Evolutionary conservation across 106 monocot genomes (phyloP).

Genomic region (Dendrobium chrysotoxum): DNA sequence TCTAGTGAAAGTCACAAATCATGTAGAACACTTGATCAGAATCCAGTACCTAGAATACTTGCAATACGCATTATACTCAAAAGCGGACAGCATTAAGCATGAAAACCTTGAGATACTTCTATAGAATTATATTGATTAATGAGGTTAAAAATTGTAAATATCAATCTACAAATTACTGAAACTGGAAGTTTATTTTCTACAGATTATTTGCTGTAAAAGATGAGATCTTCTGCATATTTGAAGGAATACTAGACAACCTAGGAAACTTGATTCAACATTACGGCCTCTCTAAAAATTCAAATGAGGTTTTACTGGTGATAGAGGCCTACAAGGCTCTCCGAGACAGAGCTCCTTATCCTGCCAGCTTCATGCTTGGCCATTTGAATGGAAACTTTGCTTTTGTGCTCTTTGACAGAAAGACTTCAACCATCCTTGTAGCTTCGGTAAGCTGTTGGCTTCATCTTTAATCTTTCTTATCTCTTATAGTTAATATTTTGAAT

Average conservation of each 20-base stretch:
- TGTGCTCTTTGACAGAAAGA: slow-evolving; percentile 76
- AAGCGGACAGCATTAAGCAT: too few species aligned
- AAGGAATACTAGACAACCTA: slow-evolving; percentile 71
- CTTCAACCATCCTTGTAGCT: slow-evolving; percentile 71
- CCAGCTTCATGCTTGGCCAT: slow-evolving; percentile 79
- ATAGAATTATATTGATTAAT: too few species aligned
- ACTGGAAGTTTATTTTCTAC: slow-evolving; percentile 5
- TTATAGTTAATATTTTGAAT: background rate
- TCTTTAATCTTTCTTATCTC: background rate
- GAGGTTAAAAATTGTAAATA: background rate
- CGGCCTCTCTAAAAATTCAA: slow-evolving; percentile 66
- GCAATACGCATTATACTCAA: too few species aligned
- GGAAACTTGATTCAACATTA: slow-evolving; percentile 70
- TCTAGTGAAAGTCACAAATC: too few species aligned
- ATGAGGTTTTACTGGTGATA: slow-evolving; percentile 73
- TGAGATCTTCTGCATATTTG: slow-evolving; percentile 84
- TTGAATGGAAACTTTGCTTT: slow-evolving; percentile 73
- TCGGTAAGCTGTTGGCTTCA: slow-evolving; percentile 35
- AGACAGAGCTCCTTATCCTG: slow-evolving; percentile 80
- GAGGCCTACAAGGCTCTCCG: slow-evolving; percentile 96
- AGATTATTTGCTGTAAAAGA: slow-evolving; percentile 90
- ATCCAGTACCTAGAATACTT: too few species aligned
- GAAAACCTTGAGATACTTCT: too few species aligned
- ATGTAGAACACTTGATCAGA: too few species aligned
- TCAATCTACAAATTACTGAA: background rate